These are phyloP conservation scores for Lachnum nothofagi DNA, from an alignment of 2,329 filamentous ascomycete species.

Conservation along the genomic window DNA sequence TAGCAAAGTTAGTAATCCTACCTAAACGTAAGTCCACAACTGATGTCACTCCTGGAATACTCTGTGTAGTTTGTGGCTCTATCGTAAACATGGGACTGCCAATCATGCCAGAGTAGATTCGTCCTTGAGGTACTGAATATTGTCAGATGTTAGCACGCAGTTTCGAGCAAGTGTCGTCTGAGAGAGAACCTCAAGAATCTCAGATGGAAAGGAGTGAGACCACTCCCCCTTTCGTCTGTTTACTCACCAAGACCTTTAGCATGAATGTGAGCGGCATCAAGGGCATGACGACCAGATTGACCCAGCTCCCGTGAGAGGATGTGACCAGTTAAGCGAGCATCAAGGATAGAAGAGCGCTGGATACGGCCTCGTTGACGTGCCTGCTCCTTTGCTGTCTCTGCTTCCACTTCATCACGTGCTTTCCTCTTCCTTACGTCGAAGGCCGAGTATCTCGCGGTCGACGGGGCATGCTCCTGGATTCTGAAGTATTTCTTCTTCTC, in stretches of 20 bases:
- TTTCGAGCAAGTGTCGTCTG: too few relatives aligned
- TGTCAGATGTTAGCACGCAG: too few relatives aligned
- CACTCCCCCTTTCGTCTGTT: background rate
- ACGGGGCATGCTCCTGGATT: constrained; percentile 49
- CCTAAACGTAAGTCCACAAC: constrained; percentile 10
- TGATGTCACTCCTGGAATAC: too few relatives aligned
- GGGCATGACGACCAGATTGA: background rate
- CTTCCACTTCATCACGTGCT: constrained; percentile 38
- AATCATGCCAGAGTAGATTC: background rate
- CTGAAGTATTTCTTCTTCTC: constrained; percentile 64
- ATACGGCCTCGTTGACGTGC: constrained; percentile 21
- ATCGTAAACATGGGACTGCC: constrained; percentile 15
- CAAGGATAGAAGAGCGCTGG: constrained; percentile 16
- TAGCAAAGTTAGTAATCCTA: background rate
- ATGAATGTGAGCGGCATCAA: constrained; percentile 13
- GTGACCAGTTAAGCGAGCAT: constrained; percentile 19
- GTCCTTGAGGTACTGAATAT: constrained; percentile 3
- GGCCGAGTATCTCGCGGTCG: constrained; percentile 49
- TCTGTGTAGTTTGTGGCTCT: too few relatives aligned
- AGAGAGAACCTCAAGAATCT: too few relatives aligned
- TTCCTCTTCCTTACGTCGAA: constrained; percentile 54
- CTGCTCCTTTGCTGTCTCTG: constrained; percentile 1
- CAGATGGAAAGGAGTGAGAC: too few relatives aligned
- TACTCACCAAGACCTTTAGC: constrained; percentile 12
- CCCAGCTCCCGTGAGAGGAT: constrained; percentile 21